Percentiles rank a stretch among this genome's conserved stretches.
Evolutionary conservation across 108 stramenopile genomes (phyloP).

Genomic region (Nannochloropsis gaditana): DNA sequence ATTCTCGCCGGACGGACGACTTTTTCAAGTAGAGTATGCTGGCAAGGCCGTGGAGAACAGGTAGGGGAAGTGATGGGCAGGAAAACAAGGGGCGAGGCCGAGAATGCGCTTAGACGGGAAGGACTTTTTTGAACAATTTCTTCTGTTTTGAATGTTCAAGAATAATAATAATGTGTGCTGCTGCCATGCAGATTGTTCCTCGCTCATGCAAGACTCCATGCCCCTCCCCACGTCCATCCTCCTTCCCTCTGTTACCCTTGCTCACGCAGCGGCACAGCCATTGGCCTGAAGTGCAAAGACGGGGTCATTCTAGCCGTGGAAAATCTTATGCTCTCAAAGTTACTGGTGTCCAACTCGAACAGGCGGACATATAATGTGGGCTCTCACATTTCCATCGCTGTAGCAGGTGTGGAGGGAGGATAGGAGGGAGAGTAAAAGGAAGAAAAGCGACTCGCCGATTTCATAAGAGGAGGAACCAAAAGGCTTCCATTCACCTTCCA

Average conservation of each 20-base stretch:
- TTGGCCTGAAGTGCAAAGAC: conserved; percentile 88
- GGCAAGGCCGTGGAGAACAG: conserved; percentile 51
- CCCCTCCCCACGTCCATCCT: neutral
- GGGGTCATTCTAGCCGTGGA: conserved; percentile 93
- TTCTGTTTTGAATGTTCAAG: neutral
- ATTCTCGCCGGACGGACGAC: conserved; percentile 95
- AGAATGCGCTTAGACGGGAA: too few species aligned
- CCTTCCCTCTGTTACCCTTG: neutral
- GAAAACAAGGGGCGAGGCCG: neutral
- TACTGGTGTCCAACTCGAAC: conserved; percentile 75
- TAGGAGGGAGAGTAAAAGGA: neutral
- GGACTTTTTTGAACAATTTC: neutral
- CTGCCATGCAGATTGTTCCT: too few species aligned
- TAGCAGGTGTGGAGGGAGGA: neutral
- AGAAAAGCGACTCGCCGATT: too few species aligned
- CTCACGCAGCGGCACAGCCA: conserved; percentile 56
- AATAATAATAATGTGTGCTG: neutral
- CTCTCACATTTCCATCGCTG: neutral
- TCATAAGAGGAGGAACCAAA: too few species aligned
- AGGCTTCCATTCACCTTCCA: too few species aligned
- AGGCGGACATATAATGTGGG: conserved; percentile 67
- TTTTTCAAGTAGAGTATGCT: conserved; percentile 64
- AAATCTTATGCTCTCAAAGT: conserved; percentile 78
- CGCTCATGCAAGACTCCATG: neutral
- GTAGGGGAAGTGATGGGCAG: neutral